Conservation (phyloP, 192 early-diverging fungal genomes). For the Nowakowskiella sp. region DNA sequence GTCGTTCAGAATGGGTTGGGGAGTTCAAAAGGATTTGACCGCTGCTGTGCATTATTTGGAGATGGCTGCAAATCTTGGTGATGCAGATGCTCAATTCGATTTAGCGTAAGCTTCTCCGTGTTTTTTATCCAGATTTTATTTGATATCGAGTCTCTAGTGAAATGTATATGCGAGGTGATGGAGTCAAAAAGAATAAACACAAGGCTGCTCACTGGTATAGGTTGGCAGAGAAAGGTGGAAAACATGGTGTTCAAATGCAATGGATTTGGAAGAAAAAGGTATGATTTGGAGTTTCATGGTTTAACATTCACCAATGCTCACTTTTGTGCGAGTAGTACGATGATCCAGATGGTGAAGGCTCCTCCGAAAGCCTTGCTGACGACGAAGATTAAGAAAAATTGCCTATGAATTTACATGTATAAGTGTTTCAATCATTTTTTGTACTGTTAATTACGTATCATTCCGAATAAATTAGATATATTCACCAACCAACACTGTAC, state of each 20-base stretch:
- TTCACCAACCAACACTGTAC: too few species aligned
- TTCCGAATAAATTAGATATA: too few species aligned
- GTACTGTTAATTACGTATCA: too few species aligned
- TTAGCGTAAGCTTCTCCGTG: slow-evolving; percentile 17
- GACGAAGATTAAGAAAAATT: too few species aligned
- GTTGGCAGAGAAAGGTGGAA: slow-evolving; percentile 33
- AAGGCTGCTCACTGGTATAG: slow-evolving; percentile 39
- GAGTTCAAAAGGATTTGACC: slow-evolving; percentile 29
- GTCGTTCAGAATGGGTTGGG: slow-evolving; percentile 44
- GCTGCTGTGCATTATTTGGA: slow-evolving; percentile 36
- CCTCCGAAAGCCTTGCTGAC: too few species aligned
- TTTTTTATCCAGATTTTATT: neutral
- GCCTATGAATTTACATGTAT: too few species aligned
- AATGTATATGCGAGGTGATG: slow-evolving; percentile 26
- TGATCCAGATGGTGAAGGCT: too few species aligned
- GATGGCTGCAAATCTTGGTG: slow-evolving; percentile 36
- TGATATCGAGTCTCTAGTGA: slow-evolving; percentile 22
- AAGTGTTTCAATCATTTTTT: too few species aligned
- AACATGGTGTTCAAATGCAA: slow-evolving; percentile 35
- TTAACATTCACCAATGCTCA: too few species aligned
- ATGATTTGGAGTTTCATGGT: too few species aligned
- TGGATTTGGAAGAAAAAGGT: slow-evolving; percentile 50
- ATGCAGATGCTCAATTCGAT: slow-evolving; percentile 40
- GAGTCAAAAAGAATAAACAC: slow-evolving; percentile 35
- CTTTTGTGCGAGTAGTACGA: too few species aligned